Evolutionary conservation across 176 grass and related monocot genomes (phyloP), one percentile per base, ranked within the genome.

Genomic region (Triticum aestivum): DNA sequence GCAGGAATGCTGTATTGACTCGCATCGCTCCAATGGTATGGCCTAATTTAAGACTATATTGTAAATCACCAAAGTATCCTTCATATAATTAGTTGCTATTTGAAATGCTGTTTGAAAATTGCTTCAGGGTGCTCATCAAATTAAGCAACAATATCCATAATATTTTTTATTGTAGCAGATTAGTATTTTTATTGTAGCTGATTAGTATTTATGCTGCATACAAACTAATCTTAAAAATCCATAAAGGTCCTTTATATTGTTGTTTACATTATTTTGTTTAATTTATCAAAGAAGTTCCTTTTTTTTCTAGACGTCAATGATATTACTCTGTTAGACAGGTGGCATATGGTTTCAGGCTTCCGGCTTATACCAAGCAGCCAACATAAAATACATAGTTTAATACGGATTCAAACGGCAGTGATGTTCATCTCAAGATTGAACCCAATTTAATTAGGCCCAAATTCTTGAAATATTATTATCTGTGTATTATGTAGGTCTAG

Each of bases 1-100:
- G 82, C 18, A 91, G 82, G 69, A 94, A 91, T 75, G 84, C 84
- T 1, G 56, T 94, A 89, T 77, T 94, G 75, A 94, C 89, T 52
- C 89, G 87, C 3, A 87, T 94, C 42, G 89, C 77, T 67, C 89
- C 92, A 47, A 89, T 79, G 88, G 91, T 93, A 44, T 58, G 34
- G 24, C 72, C 66, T 75, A 26, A 35, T 37, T 61, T 20, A 78
- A 59, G 9, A 35, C 34, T 59, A 51, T 51, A 14, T 7, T 59
- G 18, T 33, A 51, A 11, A 34, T 56, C 32, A 73, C 10, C 68
- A 73, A 73, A 69, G 5, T 69, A 35, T 17, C 39, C 39, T 41
- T 41, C 9, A 41, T 41, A 41, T 9, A 41, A 41, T 9, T 41
- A 41, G 39, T 41, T 70, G 3, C 34, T n/a, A 70, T 12, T 14